These are phyloP conservation scores for Glycine soja DNA, from an alignment of 306 rosid species.

Conservation along the genomic window DNA sequence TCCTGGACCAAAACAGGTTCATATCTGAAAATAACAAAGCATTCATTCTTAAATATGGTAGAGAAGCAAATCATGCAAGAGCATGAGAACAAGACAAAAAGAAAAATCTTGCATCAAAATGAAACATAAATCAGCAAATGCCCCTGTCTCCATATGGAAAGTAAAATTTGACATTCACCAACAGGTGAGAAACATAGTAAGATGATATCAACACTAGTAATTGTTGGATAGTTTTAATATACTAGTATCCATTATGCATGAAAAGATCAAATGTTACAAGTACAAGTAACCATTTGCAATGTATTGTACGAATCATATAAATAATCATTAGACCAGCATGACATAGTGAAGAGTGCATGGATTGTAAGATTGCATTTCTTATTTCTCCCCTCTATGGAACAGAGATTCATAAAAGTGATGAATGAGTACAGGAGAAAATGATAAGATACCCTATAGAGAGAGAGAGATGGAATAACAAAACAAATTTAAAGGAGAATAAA, in stretches of 20 bases:
- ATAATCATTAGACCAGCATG: neutral
- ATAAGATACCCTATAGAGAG: too few species aligned
- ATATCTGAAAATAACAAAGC: slow-evolving; percentile 60
- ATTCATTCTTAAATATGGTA: slow-evolving; percentile 6
- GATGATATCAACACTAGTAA: neutral
- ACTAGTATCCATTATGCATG: neutral
- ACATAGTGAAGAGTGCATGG: too few species aligned
- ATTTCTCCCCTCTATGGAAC: too few species aligned
- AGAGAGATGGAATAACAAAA: too few species aligned
- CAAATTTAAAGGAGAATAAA: too few species aligned
- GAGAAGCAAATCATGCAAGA: neutral
- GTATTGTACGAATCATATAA: too few species aligned
- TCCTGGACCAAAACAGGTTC: slow-evolving; percentile 88
- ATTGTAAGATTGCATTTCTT: too few species aligned
- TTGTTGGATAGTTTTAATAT: neutral
- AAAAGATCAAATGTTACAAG: neutral
- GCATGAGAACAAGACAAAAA: neutral
- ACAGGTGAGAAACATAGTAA: neutral
- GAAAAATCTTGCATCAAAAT: neutral
- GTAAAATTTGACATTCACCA: neutral
- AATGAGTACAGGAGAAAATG: too few species aligned
- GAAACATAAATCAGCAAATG: neutral
- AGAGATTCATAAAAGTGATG: too few species aligned
- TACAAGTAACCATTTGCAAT: neutral
- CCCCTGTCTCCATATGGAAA: neutral